Base-by-base conservation (phyloP, 805 yeast genomes). In the Metschnikowia santaceciliae region DNA sequence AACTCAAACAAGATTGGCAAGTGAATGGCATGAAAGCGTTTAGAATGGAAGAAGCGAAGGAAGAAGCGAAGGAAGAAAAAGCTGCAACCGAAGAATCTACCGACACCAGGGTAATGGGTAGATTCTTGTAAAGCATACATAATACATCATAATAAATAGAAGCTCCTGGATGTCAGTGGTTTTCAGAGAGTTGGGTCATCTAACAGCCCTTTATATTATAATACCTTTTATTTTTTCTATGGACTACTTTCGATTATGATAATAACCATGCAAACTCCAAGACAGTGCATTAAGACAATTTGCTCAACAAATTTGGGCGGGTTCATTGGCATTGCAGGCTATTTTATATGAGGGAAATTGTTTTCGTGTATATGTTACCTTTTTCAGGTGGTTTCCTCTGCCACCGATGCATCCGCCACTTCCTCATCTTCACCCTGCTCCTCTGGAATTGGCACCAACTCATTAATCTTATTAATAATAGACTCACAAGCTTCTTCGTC, bases 401-500 rank as follows among this genome's bases (percentile, higher is more conserved):
- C 38, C 32, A 17, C 46, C 20, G 37, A 20, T 14, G 37, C 33
- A 37, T 41, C 44, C 7, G 45, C 48, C 35, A 32, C 47, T 7
- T 44, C 54, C 17, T 40, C 50, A n/a, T 56, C 67, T 19, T 55
- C 67, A 3, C 52, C 69, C 20, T 61, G 69, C 15, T 57, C 64
- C 35, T 68, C 72, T 11, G 59, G 68, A 10, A 71, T 61, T 2
- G 87, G 88, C 63, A 82, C 80, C 49, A 78, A 70, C 37, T 74
- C 74, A n/a, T 68, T 61, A 17, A 89, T 74, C 46, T 83, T 75
- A 4, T 70, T 78, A 32, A 92, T 55, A 2, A 92, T 78, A 3
- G 72, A 70, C 42, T 82, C 79, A 45, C 88, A 76, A 53, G 83
- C 77, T 1, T 80, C 86, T 52, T 87, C 88, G n/a, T 72, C 69